Evolutionary conservation across 2,329 filamentous ascomycete genomes (phyloP), one percentile per base, ranked within the genome.

Genomic region (Colletotrichum echinochloae): DNA sequence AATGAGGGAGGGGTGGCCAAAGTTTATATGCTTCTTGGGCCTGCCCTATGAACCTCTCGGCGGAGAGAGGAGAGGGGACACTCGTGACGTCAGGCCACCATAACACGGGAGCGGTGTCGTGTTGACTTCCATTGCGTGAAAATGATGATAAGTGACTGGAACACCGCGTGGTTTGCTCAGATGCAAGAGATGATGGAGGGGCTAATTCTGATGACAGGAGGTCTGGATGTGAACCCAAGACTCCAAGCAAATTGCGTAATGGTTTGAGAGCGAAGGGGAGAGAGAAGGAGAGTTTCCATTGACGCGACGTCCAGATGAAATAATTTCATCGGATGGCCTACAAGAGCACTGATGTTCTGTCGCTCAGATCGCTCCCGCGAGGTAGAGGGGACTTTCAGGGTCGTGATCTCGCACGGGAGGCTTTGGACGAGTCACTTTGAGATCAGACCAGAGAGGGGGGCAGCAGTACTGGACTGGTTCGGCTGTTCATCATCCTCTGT

Each of bases 71-170:
- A 28, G 41, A 12, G 6, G 30, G 44, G 59, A 26, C 30, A 26
- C 20, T 18, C 64, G 68, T 68, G 64, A 68, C 68, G 64, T 71
- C 68, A 71, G 68, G 68, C 59, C 46, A 68, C 52, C 68, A 62
- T 71, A 59, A 41, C 59, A 59, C 18, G 52, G 35, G 52, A 67
- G 57, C 59, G 52, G 46, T 46, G 57, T 37, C 57, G 46, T 46
- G 57, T 37, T 51, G 28, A 54, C 37, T 59, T 57, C 23, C 12
- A 1, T 28, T 23, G 16, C 9, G 35, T 18, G 35, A 16, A 16
- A 18, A 51, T 26, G 60, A 51, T 28, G 26, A 18, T 11, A 28
- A 14, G 52, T 28, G 28, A 39, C 54, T 33, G 12, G 66, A 23
- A 37, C 26, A 57, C 48, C 18, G 64, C 49, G 28, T 44, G 30